Evolutionary conservation across 495 filamentous ascomycete genomes (phyloP).

Genomic region (Neurospora sublineolata): DNA sequence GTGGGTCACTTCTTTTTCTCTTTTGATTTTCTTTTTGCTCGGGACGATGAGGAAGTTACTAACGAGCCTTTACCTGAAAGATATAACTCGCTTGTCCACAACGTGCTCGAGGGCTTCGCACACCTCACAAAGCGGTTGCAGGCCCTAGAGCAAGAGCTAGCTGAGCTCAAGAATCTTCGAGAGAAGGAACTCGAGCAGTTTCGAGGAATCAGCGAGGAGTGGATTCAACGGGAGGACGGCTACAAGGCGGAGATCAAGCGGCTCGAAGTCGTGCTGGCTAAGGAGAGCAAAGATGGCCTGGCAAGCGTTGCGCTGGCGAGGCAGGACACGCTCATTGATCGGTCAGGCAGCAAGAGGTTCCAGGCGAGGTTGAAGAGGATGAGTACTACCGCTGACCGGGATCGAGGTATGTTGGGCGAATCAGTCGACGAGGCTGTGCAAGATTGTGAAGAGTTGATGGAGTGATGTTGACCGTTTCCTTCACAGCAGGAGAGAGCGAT

Average conservation of each 20-base stretch:
- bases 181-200: conserved; percentile 31
- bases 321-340: conserved; percentile 30
- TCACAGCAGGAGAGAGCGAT: background rate
- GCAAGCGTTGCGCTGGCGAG: conserved; percentile 35
- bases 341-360: conserved; percentile 21
- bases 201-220: conserved; percentile 27
- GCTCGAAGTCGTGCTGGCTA: conserved; percentile 36
- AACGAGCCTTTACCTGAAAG: background rate
- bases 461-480: background rate
- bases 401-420: conserved; percentile 4
- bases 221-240: conserved; percentile 26
- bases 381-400: conserved; percentile 6
- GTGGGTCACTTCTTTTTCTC: conserved; percentile 1
- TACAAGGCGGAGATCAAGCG: conserved; percentile 39
- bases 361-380: conserved; percentile 21
- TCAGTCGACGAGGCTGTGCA: background rate
- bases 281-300: conserved; percentile 34
- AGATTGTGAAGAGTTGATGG: background rate
- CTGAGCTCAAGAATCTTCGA: conserved; percentile 20
- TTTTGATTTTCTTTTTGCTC: too few relatives aligned
- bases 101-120: conserved; percentile 30
- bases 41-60: background rate
- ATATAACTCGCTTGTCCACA: conserved; percentile 31
- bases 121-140: conserved; percentile 11
- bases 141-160: conserved; percentile 10